Conservation (phyloP, 2,329 filamentous ascomycete species). For the Pseudonectria foliicola region DNA sequence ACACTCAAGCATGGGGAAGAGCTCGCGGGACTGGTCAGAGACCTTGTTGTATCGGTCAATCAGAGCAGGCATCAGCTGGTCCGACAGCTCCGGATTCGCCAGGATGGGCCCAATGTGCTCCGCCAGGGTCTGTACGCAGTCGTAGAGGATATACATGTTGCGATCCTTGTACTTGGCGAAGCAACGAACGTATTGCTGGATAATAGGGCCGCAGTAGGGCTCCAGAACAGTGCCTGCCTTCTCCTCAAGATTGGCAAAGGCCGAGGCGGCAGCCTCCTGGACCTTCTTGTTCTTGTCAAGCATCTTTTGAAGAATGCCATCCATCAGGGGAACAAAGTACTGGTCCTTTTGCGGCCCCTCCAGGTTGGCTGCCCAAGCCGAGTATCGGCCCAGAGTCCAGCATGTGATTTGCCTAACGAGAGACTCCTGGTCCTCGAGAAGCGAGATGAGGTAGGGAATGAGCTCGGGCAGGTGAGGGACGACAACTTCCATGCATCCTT, state of each 20-base stretch:
- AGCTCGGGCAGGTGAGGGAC: slow-evolving; percentile 85
- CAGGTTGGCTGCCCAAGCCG: slow-evolving; percentile 79
- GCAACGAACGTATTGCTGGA: slow-evolving; percentile 85
- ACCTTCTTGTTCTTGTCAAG: slow-evolving; percentile 96
- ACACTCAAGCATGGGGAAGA: slow-evolving; percentile 94
- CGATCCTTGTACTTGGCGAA: slow-evolving; percentile 96
- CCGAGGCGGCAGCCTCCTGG: slow-evolving; percentile 90
- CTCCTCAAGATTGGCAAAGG: slow-evolving; percentile 93
- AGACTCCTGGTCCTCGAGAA: slow-evolving; percentile 78
- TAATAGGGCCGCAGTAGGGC: slow-evolving; percentile 83
- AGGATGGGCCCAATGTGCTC: slow-evolving; percentile 81
- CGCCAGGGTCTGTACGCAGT: slow-evolving; percentile 94
- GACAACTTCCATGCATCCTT: slow-evolving; percentile 87
- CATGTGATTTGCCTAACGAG: slow-evolving; percentile 95
- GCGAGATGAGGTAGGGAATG: slow-evolving; percentile 80
- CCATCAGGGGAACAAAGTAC: slow-evolving; percentile 95
- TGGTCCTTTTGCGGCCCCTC: slow-evolving; percentile 60
- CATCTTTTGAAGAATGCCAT: slow-evolving; percentile 90
- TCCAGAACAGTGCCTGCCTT: slow-evolving; percentile 75
- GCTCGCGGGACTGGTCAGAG: slow-evolving; percentile 79
- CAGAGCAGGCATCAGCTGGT: slow-evolving; percentile 85
- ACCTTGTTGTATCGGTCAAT: slow-evolving; percentile 84
- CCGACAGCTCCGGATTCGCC: slow-evolving; percentile 72
- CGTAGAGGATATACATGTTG: slow-evolving; percentile 98
- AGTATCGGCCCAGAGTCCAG: slow-evolving; percentile 93